Percentiles rank a stretch among this genome's conserved stretches.
phyloP scores from a whole-genome alignment of 164 flowering plant genomes.

The Stephania japonica region DNA sequence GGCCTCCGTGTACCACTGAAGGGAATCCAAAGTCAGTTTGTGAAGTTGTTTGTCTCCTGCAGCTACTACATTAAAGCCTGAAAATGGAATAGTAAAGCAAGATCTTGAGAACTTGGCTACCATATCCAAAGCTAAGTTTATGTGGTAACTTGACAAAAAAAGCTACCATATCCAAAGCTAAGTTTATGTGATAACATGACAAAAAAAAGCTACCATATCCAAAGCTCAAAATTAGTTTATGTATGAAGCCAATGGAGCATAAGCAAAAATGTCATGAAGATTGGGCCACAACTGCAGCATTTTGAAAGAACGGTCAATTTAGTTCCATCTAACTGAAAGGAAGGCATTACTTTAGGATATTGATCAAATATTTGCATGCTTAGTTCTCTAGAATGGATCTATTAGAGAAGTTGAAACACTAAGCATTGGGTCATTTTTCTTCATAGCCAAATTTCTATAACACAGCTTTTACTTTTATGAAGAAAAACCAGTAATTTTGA shows the following conservation, averaged over 20 bases:
- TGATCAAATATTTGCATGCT: background rate
- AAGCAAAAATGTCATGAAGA: background rate
- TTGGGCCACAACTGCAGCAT: background rate
- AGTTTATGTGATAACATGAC: background rate
- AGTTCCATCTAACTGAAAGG: background rate
- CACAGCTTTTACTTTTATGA: too few species aligned
- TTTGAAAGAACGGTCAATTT: background rate
- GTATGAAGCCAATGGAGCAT: background rate
- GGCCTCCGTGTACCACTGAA: slow-evolving; percentile 46
- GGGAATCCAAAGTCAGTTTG: slow-evolving; percentile 49
- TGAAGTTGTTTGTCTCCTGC: slow-evolving; percentile 73
- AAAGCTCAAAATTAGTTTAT: background rate
- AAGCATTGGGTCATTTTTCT: background rate
- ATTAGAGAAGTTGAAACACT: too few species aligned
- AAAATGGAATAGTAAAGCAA: background rate
- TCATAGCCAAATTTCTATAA: background rate
- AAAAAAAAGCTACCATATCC: too few species aligned
- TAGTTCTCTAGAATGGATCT: too few species aligned
- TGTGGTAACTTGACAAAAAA: too few species aligned
- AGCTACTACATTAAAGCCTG: slow-evolving; percentile 85
- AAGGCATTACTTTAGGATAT: background rate
- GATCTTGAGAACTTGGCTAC: too few species aligned
- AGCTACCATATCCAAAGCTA: too few species aligned
- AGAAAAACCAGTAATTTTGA: background rate
- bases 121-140: background rate